A percentile compares a stretch with the other conserved stretches of the same genome.
These are phyloP conservation scores for Linum usitatissimum DNA, from an alignment of 345 rosid genomes.

Conservation along the genomic window DNA sequence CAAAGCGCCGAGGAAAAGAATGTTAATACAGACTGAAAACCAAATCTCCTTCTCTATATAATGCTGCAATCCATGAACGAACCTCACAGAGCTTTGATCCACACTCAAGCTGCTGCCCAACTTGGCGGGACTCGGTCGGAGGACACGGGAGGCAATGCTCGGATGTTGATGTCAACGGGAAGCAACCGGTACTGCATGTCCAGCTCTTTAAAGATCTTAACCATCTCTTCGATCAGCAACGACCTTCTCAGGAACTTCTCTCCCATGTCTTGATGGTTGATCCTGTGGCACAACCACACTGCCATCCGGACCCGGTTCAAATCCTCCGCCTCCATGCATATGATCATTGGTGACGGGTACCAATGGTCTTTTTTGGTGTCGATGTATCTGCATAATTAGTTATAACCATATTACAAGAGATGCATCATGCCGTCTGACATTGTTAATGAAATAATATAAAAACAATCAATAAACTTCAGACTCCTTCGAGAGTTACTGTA, in stretches of 20 bases:
- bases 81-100: too few relatives aligned
- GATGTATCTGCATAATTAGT: slow-evolving; percentile 17
- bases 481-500: too few relatives aligned
- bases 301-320: slow-evolving; percentile 44
- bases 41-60: too few relatives aligned
- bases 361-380: slow-evolving; percentile 70
- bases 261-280: slow-evolving; percentile 55
- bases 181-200: slow-evolving; percentile 57
- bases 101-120: background rate
- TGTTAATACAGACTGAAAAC: too few relatives aligned
- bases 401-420: too few relatives aligned
- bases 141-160: slow-evolving; percentile 30
- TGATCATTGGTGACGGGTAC: slow-evolving; percentile 39
- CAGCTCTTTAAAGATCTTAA: slow-evolving; percentile 52
- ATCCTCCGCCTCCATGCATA: slow-evolving; percentile 45
- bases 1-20: too few relatives aligned
- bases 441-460: too few relatives aligned
- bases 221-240: slow-evolving; percentile 52
- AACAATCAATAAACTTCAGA: too few relatives aligned
- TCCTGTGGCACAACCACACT: slow-evolving; percentile 55
- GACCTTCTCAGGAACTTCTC: slow-evolving; percentile 55
- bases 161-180: slow-evolving; percentile 59
- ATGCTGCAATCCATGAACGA: too few relatives aligned
- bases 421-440: too few relatives aligned
- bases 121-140: background rate